phyloP scores from a whole-genome alignment of 768 basidiomycete genomes.

The Kwoniella dendrophila region DNA sequence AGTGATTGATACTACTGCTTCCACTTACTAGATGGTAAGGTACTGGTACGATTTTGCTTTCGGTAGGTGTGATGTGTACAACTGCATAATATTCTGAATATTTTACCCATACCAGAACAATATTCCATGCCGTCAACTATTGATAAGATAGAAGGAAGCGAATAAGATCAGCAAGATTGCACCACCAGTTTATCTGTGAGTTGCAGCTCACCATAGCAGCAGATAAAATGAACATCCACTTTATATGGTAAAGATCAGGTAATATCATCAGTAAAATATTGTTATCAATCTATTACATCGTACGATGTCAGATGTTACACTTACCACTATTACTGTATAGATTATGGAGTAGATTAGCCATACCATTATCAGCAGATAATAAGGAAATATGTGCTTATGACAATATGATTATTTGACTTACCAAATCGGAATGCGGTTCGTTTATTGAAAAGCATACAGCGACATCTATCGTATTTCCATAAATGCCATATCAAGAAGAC shows the following conservation, averaged over 20 bases:
- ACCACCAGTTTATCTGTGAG: not conserved
- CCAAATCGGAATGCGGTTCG: slow-evolving; percentile 37
- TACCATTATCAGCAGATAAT: not conserved
- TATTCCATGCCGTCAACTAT: slow-evolving; percentile 34
- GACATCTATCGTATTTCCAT: slow-evolving; percentile 32
- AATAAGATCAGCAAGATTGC: not conserved
- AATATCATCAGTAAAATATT: not conserved
- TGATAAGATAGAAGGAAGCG: slow-evolving; percentile 7
- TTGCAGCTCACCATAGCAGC: slow-evolving; percentile 6
- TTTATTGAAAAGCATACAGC: slow-evolving; percentile 28
- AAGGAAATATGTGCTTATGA: not conserved
- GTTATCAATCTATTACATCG: not conserved
- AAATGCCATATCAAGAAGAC: slow-evolving; percentile 40
- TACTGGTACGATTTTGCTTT: slow-evolving; percentile 32
- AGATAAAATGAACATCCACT: slow-evolving; percentile 24
- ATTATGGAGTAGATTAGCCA: not conserved
- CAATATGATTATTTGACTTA: slow-evolving; percentile 11
- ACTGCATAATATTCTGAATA: slow-evolving; percentile 45
- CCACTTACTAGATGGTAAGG: slow-evolving; percentile 34
- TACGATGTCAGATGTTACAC: not conserved
- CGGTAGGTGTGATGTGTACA: slow-evolving; percentile 26
- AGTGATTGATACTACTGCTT: not conserved
- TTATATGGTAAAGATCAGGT: not conserved
- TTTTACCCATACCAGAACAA: slow-evolving; percentile 34
- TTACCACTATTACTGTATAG: slow-evolving; percentile 23